Evolutionary conservation across 768 basidiomycete species (phyloP).

Genomic region (Gyrodon lividus): DNA sequence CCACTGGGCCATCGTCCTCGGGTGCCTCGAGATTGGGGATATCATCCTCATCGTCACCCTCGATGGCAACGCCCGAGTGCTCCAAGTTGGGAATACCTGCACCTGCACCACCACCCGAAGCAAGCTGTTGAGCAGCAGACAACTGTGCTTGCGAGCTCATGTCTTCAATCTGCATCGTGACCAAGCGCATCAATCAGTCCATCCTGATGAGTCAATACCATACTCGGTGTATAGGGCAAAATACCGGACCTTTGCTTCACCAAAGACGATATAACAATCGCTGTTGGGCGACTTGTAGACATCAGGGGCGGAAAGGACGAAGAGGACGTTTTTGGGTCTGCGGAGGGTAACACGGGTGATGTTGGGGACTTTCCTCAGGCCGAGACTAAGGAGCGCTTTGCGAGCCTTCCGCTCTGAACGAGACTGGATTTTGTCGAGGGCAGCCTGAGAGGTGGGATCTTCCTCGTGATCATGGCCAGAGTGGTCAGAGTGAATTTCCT

Average conservation of each 20-base stretch:
- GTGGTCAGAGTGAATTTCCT: slow-evolving; percentile 81
- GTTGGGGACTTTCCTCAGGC: slow-evolving; percentile 87
- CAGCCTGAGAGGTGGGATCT: slow-evolving; percentile 80
- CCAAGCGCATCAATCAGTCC: background rate
- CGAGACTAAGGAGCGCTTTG: slow-evolving; percentile 88
- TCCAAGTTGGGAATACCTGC: slow-evolving; percentile 48
- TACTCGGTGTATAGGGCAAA: slow-evolving; percentile 11
- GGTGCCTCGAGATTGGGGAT: slow-evolving; percentile 81
- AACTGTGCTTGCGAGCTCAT: slow-evolving; percentile 80
- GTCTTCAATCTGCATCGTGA: slow-evolving; percentile 67
- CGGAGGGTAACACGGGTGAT: slow-evolving; percentile 95
- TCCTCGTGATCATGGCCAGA: slow-evolving; percentile 74
- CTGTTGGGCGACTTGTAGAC: slow-evolving; percentile 98
- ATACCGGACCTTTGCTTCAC: slow-evolving; percentile 80
- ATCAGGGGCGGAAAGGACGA: slow-evolving; percentile 91
- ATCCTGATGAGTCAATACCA: background rate
- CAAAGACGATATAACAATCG: slow-evolving; percentile 99
- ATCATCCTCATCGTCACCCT: slow-evolving; percentile 69
- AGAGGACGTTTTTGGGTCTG: slow-evolving; percentile 93
- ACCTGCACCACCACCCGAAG: slow-evolving; percentile 44
- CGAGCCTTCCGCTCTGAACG: slow-evolving; percentile 93
- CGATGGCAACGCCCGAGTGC: slow-evolving; percentile 46
- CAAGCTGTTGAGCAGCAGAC: slow-evolving; percentile 77
- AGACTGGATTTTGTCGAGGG: slow-evolving; percentile 91
- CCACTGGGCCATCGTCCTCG: slow-evolving; percentile 78